phyloP scores from a whole-genome alignment of 2,329 filamentous ascomycete species.

The Cercospora citrullina region DNA sequence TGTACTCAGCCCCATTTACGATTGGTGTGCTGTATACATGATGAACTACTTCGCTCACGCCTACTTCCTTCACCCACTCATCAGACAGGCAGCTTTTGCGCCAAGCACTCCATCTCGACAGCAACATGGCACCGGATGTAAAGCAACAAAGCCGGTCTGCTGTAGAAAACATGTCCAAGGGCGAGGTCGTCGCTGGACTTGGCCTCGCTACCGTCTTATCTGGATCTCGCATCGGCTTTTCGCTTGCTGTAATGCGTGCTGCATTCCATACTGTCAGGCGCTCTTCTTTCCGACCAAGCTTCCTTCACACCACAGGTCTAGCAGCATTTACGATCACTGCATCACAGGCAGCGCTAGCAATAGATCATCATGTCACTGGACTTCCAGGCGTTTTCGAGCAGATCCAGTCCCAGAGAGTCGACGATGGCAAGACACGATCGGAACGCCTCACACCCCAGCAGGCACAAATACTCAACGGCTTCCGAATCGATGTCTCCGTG shows the following conservation, averaged over 20 bases:
- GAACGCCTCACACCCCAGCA: neutral
- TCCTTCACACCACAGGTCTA: neutral
- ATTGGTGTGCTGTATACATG: neutral
- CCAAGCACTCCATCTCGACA: neutral
- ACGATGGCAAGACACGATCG: neutral
- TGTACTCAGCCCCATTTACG: neutral
- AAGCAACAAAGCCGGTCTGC: neutral
- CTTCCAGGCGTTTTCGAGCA: neutral
- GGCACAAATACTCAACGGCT: neutral
- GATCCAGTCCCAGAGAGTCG: neutral
- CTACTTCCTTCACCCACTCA: neutral
- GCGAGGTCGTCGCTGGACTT: neutral
- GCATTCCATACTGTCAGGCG: neutral
- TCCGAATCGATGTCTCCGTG: neutral
- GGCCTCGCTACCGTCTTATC: neutral
- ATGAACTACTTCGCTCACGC: neutral
- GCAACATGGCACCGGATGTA: neutral
- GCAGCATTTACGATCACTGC: neutral
- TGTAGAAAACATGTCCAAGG: neutral
- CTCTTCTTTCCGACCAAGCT: neutral
- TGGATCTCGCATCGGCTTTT: neutral
- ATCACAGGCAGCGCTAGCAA: neutral
- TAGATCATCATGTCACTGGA: neutral
- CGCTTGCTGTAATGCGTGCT: neutral
- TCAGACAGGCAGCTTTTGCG: neutral